Evolutionary conservation across 352 stramenopile species (phyloP).

Genomic region (Pythium brassicae): DNA sequence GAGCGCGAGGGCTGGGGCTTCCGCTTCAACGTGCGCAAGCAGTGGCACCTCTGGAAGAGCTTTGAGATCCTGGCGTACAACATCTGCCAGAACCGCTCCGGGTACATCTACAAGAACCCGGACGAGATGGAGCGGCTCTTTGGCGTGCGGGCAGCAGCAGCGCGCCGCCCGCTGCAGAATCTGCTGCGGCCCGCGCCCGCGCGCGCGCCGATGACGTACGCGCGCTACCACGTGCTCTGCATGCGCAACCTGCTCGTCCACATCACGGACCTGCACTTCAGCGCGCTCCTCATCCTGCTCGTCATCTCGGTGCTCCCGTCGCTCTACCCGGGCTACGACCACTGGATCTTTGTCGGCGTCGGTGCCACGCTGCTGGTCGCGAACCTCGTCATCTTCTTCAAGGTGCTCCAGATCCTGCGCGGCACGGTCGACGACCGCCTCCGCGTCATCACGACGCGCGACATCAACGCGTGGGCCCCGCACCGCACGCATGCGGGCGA

Average conservation of each 20-base stretch:
- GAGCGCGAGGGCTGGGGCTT: conserved; percentile 79
- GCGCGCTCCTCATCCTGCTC: conserved; percentile 71
- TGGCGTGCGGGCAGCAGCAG: conserved; percentile 32
- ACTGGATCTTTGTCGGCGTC: conserved; percentile 76
- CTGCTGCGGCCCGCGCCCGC: conserved; percentile 18
- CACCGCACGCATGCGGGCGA: conserved; percentile 1
- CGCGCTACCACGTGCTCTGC: conserved; percentile 75
- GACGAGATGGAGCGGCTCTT: conserved; percentile 81
- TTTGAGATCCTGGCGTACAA: conserved; percentile 88
- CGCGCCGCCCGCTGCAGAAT: conserved; percentile 5
- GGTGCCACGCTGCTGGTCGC: conserved; percentile 45
- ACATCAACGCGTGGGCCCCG: conserved; percentile 53
- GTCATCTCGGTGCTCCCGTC: conserved; percentile 66
- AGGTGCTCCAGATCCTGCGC: conserved; percentile 75
- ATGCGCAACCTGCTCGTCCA: conserved; percentile 83
- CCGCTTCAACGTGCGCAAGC: conserved; percentile 72
- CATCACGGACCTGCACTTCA: conserved; percentile 78
- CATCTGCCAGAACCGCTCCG: conserved; percentile 81
- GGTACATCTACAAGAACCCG: conserved; percentile 89
- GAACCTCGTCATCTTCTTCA: conserved; percentile 83
- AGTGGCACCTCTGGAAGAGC: conserved; percentile 85
- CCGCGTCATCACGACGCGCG: conserved; percentile 55
- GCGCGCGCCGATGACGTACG: conserved; percentile 50
- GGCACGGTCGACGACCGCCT: conserved; percentile 83
- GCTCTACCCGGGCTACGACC: conserved; percentile 51